Evolutionary conservation across 768 basidiomycete species (phyloP).

Genomic region (Mycena haematopus): DNA sequence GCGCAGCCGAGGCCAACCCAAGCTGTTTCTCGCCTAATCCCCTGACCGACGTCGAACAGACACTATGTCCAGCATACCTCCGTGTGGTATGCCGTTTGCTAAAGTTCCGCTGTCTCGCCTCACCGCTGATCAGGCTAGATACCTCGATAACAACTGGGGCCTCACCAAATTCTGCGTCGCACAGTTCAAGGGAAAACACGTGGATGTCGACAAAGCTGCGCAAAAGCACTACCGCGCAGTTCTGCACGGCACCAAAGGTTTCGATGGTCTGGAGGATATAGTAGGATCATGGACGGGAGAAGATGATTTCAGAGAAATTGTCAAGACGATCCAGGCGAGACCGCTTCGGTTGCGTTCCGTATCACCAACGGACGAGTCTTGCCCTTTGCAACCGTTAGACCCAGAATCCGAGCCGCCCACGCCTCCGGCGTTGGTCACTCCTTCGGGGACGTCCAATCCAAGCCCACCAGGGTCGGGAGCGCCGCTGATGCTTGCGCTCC

Average conservation of each 20-base stretch:
- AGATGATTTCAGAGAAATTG: constrained; percentile 63
- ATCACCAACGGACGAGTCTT: constrained; percentile 13
- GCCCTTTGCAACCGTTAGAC: constrained; percentile 29
- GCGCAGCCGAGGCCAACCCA: constrained; percentile 92
- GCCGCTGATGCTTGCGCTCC: constrained; percentile 40
- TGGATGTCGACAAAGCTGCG: constrained; percentile 62
- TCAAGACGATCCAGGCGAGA: constrained; percentile 55
- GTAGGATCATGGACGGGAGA: constrained; percentile 66
- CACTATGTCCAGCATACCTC: constrained; percentile 74
- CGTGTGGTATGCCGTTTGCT: constrained; percentile 59
- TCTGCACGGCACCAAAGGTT: constrained; percentile 68
- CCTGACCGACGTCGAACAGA: constrained; percentile 69
- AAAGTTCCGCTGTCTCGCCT: background rate
- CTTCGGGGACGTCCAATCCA: constrained; percentile 60
- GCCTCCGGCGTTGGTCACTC: constrained; percentile 44
- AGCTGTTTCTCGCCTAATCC: constrained; percentile 81
- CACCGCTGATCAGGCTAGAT: constrained; percentile 58
- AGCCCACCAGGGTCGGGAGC: constrained; percentile 61
- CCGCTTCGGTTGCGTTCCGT: constrained; percentile 25
- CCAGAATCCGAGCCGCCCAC: background rate
- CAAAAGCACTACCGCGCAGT: constrained; percentile 60
- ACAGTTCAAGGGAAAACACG: constrained; percentile 77
- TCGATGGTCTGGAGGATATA: constrained; percentile 55
- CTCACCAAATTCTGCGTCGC: constrained; percentile 88
- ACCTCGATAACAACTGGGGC: constrained; percentile 80